These are phyloP conservation scores for Fusarium xylarioides DNA, from an alignment of 2,329 filamentous ascomycete genomes.

Conservation along the genomic window DNA sequence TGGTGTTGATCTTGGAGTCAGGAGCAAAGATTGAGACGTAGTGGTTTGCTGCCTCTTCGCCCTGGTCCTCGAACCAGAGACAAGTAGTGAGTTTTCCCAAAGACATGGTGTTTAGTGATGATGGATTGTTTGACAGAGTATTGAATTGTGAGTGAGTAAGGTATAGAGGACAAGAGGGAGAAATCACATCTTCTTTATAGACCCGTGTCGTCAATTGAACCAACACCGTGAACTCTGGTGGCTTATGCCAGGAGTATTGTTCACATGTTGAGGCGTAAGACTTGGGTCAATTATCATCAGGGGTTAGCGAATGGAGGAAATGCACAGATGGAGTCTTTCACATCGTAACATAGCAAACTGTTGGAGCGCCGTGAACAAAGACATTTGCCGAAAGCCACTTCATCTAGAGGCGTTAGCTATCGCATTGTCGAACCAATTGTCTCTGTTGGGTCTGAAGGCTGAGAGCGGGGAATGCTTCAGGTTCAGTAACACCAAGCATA, in stretches of 20 bases:
- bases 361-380: constrained; percentile 22
- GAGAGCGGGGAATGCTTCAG: constrained; percentile 6
- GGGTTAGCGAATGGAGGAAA: not conserved
- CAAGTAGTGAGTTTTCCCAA: constrained; percentile 43
- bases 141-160: not conserved
- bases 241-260: constrained; percentile 11
- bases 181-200: not conserved
- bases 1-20: constrained; percentile 49
- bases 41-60: constrained; percentile 52
- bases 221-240: not conserved
- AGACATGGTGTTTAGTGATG: constrained; percentile 21
- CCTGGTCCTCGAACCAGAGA: constrained; percentile 55
- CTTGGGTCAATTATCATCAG: not conserved
- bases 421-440: constrained; percentile 8
- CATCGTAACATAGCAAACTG: not conserved
- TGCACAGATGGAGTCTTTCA: constrained; percentile 1
- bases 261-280: not conserved
- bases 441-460: not conserved
- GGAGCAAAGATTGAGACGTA: constrained; percentile 53
- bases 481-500: not conserved
- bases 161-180: not conserved
- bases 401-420: constrained; percentile 3
- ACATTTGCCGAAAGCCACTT: constrained; percentile 19
- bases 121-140: not conserved
- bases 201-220: not conserved